Base-by-base conservation (phyloP, 805 yeast species). In the Candida gorgasii region DNA sequence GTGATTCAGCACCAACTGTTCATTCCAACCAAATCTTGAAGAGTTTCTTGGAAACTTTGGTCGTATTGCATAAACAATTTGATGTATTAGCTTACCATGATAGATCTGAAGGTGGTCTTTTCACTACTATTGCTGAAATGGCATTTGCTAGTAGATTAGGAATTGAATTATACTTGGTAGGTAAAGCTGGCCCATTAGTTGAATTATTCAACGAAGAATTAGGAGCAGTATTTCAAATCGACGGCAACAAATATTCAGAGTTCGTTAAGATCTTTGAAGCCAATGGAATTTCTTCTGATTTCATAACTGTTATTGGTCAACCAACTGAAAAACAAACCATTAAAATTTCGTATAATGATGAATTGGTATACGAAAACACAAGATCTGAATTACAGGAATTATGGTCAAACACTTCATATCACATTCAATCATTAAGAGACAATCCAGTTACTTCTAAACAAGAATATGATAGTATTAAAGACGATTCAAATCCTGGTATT, bases 111-210 rank as follows among this genome's bases (percentile, higher is more conserved):
- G 99, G 99, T 76, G 99, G 99, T 60, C 73, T 92, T 58, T 69
- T 90, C 45, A 82, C 86, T 33, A 83, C 98, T 8, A 71, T 87
- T 35, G 69, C 85, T 33, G 99, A 93, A 71, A 93, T 93, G 98
- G 96, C 97, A 0, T 93, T 93, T 69, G 96, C 98, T 34, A 90
- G 92, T 23, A 82, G 97, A 70, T 78, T 81, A 40, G 99, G 99
- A 50, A 61, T 90, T 44, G 76, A 81, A 40, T 67, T 90, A 42
- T 61, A 67, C 27, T 46, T 84, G 28, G 54, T 59, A 14, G 61
- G 68, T 8, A 54, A 58, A 13, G 40, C 42, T 8, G 51, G 57
- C 16, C 77, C 74, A 46, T 70, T 81, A 42, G 65, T 83, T 11
- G 72, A 75, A 24, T 70, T 90, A 56, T 93, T 93, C 75, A 85